A percentile compares a stretch with the other conserved stretches of the same genome.
Conservation (phyloP, 1,284 basidiomycete genomes). For the Stereum hirsutum region DNA sequence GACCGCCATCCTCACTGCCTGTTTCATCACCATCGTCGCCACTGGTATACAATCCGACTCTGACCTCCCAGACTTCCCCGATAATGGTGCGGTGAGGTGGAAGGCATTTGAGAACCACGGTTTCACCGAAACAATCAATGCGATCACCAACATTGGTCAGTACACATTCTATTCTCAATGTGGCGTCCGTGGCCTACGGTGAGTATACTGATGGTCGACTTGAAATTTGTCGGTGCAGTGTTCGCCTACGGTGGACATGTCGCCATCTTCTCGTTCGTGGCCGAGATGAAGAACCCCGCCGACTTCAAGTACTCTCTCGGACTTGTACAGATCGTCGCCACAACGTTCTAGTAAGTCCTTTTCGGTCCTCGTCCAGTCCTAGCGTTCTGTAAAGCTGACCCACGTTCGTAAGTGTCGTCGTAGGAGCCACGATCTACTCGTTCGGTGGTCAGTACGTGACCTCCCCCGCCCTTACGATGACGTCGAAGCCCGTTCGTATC, state of each 20-base stretch:
- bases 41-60: background rate
- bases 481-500: slow-evolving; percentile 6
- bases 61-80: slow-evolving; percentile 3
- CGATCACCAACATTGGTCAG: background rate
- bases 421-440: slow-evolving; percentile 4
- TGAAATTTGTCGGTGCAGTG: background rate
- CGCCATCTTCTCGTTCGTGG: slow-evolving; percentile 8
- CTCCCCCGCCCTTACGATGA: slow-evolving; percentile 6
- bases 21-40: slow-evolving; percentile 6
- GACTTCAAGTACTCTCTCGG: slow-evolving; percentile 8
- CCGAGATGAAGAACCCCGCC: slow-evolving; percentile 6
- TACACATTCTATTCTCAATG: background rate
- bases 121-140: slow-evolving; percentile 4
- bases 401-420: slow-evolving; percentile 1
- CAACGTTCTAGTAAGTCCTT: slow-evolving; percentile 4
- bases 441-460: slow-evolving; percentile 7
- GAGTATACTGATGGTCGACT: background rate
- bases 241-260: slow-evolving; percentile 8
- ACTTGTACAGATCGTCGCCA: slow-evolving; percentile 7
- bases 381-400: no score
- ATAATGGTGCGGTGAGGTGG: slow-evolving; percentile 4
- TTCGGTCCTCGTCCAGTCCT: background rate
- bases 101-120: slow-evolving; percentile 8
- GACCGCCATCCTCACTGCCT: slow-evolving; percentile 5
- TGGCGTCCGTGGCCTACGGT: background rate